A percentile compares a stretch with the other conserved stretches of the same genome.
Conservation (phyloP, 805 yeast genomes). For the Monosporozyma siamensis region DNA sequence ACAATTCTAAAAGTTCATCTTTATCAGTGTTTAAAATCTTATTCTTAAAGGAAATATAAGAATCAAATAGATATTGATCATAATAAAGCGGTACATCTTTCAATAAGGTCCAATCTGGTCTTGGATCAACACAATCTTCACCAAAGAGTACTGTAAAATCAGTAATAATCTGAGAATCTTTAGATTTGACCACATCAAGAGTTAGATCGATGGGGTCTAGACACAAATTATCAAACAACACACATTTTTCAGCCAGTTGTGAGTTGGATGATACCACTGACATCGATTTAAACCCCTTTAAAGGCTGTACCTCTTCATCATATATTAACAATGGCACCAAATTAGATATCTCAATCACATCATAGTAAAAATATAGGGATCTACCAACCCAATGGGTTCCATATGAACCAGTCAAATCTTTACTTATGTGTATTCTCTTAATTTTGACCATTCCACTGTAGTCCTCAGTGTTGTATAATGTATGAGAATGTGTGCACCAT, state of each 20-base stretch:
- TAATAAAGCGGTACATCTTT: slow-evolving; percentile 2
- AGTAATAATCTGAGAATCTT: slow-evolving; percentile 26
- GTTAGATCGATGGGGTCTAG: neutral
- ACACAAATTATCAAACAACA: neutral
- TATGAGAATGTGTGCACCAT: slow-evolving; percentile 5
- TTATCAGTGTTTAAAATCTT: neutral
- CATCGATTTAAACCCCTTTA: neutral
- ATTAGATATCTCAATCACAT: slow-evolving; percentile 9
- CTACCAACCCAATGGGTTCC: slow-evolving; percentile 17
- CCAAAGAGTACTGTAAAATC: slow-evolving; percentile 69
- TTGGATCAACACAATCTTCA: slow-evolving; percentile 61
- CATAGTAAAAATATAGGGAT: slow-evolving; percentile 19
- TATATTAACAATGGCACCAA: slow-evolving; percentile 1
- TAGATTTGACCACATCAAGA: neutral
- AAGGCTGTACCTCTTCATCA: neutral
- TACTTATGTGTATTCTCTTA: slow-evolving; percentile 6
- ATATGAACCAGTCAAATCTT: slow-evolving; percentile 17
- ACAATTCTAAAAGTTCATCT: neutral
- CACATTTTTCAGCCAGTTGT: neutral
- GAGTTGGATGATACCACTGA: neutral
- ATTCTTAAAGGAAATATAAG: neutral
- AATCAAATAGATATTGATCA: neutral
- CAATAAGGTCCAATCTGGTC: slow-evolving; percentile 53
- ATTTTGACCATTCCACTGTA: neutral
- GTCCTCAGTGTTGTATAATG: neutral